Evolutionary conservation across 2,329 filamentous ascomycete species (phyloP), one percentile per base, ranked within the genome.

Genomic region (Hysterium pulicare): DNA sequence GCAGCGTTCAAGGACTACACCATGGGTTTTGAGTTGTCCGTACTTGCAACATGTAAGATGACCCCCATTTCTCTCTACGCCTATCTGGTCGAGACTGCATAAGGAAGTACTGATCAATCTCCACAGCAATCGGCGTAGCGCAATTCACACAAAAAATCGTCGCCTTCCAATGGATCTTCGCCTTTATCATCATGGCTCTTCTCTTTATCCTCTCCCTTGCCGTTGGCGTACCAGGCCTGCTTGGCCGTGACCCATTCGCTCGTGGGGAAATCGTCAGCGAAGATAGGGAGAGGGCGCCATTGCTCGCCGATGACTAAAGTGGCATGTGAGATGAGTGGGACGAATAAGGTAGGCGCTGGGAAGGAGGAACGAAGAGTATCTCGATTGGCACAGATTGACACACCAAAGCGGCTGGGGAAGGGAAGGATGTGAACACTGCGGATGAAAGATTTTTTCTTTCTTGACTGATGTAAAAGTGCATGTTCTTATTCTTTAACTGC

Each of bases 91-190:
- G 13, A 28, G 13, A 28, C 24, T 42, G 17, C 11, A 15, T 2
- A 31, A 7, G 21, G 5, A 9, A 5, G 7, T 3, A 20, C 16
- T 39, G 26, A 44, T 35, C 37, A 22, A 51, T 17, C 37, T 34
- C 24, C 26, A 33, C 44, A 79, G 77, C 76, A 15, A 81, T 94
- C 32, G 88, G 87, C 10, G 81, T 93, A 13, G 78, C 81, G 11
- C 90, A 95, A 66, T 83, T 94, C 70, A 71, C 82, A 38, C 76
- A 78, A 57, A 82, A 89, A 62, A 67, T 84, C 45, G 75, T 94
- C 52, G 86, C 87, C 5, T 74, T 95, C 50, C 90, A 95, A 71
- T 95, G 89, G 89, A 91, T 94, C 68, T 95, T 95, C 64, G 86
- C 89, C 24, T 93, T 94, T 59, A 74, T 82, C 48, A 89, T 95